These are phyloP conservation scores for Penicillium canariense DNA, from an alignment of 495 filamentous ascomycete species.

Conservation along the genomic window DNA sequence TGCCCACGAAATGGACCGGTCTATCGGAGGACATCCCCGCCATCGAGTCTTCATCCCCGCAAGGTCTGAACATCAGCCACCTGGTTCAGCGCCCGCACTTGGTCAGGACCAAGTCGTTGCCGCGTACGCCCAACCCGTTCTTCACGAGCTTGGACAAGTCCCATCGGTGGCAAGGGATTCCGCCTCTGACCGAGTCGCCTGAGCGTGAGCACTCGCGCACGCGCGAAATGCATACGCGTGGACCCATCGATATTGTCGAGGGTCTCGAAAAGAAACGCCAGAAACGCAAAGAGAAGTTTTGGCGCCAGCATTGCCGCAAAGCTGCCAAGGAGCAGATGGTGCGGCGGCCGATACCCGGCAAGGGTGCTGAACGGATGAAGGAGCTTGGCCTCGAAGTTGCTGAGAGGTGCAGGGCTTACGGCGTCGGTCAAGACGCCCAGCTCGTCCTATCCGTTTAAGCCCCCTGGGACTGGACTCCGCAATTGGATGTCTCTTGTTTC, in stretches of 20 bases:
- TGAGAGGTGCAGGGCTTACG: constrained; percentile 65
- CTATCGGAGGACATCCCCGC: constrained; percentile 27
- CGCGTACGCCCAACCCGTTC: constrained; percentile 69
- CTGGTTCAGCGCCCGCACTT: constrained; percentile 61
- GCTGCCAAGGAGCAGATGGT: constrained; percentile 58
- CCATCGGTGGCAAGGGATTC: constrained; percentile 38
- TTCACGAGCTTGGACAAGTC: constrained; percentile 41
- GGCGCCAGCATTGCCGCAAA: constrained; percentile 76
- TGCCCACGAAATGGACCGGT: constrained; percentile 28
- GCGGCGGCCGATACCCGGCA: constrained; percentile 66
- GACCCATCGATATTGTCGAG: constrained; percentile 95
- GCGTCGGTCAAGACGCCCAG: constrained; percentile 56
- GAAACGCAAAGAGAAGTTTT: constrained; percentile 84
- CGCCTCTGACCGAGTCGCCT: constrained; percentile 30
- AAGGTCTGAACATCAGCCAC: constrained; percentile 53
- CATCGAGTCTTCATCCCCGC: constrained; percentile 17
- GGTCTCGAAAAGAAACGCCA: constrained; percentile 92
- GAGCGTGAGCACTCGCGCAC: constrained; percentile 40
- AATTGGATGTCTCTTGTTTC: constrained; percentile 22
- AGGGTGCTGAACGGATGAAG: constrained; percentile 90
- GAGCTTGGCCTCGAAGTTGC: constrained; percentile 87
- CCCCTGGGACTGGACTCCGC: constrained; percentile 10
- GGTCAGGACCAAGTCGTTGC: constrained; percentile 75
- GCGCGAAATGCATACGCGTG: constrained; percentile 60
- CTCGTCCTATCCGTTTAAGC: constrained; percentile 78